Conservation (phyloP, 768 basidiomycete species). For the Suillus americanus region DNA sequence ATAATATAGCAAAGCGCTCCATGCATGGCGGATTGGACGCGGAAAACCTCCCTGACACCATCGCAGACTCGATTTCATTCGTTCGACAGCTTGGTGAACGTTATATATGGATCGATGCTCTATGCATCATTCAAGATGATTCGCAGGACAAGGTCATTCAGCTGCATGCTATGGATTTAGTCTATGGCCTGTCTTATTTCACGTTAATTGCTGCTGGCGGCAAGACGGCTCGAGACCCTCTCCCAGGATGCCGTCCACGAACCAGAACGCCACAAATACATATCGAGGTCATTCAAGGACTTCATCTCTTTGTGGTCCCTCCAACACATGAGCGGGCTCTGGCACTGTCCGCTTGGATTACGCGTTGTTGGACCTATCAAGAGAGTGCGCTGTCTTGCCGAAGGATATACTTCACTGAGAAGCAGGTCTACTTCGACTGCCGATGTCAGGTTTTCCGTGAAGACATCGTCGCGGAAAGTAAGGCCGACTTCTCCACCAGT, state of each 20-base stretch:
- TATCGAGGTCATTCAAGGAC: conserved; percentile 19
- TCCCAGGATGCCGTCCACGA: conserved; percentile 13
- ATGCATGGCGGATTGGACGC: conserved; percentile 8
- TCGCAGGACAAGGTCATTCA: conserved; percentile 18
- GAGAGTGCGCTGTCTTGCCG: conserved; percentile 19
- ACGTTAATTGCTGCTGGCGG: conserved; percentile 22
- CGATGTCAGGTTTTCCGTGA: conserved; percentile 20
- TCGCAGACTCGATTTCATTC: conserved; percentile 20
- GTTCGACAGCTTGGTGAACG: conserved; percentile 19
- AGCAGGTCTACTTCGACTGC: conserved; percentile 24
- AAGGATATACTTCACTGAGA: conserved; percentile 21
- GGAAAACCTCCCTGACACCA: conserved; percentile 16
- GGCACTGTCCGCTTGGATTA: conserved; percentile 14
- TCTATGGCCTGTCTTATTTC: conserved; percentile 19
- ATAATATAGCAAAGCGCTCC: background rate
- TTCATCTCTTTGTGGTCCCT: conserved; percentile 18
- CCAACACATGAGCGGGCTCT: conserved; percentile 11
- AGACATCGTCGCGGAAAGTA: conserved; percentile 18
- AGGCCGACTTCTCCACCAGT: background rate
- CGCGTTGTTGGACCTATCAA: conserved; percentile 25
- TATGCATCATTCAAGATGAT: conserved; percentile 26
- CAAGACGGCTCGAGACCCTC: conserved; percentile 7
- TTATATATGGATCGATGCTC: conserved; percentile 25
- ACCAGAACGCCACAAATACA: conserved; percentile 16
- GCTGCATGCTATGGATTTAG: conserved; percentile 18